These are phyloP conservation scores for Colletotrichum cordylinicola DNA, from an alignment of 2,329 filamentous ascomycete species.

Conservation along the genomic window DNA sequence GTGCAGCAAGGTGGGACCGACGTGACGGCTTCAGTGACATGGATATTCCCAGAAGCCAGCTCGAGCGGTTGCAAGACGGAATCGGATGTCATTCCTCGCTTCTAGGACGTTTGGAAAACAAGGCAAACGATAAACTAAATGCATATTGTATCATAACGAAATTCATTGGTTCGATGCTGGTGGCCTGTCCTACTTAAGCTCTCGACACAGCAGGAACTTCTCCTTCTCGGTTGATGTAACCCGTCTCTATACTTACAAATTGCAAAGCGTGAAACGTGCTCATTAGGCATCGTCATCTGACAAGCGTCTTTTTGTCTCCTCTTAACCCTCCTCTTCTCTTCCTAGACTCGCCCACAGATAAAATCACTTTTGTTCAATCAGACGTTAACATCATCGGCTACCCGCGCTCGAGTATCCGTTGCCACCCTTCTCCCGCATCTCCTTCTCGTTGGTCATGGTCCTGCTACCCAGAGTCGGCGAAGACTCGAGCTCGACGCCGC, in stretches of 20 bases:
- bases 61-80: not conserved
- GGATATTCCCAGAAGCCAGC: not conserved
- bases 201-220: not conserved
- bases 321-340: not conserved
- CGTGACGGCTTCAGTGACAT: not conserved
- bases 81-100: not conserved
- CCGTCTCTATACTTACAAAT: not conserved
- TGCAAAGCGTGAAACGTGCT: not conserved
- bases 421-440: slow-evolving; percentile 19
- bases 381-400: not conserved
- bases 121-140: not conserved
- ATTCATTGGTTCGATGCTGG: not conserved
- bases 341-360: not conserved
- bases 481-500: slow-evolving; percentile 20
- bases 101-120: not conserved
- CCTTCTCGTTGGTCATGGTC: slow-evolving; percentile 22
- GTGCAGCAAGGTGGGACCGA: not conserved
- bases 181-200: not conserved
- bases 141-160: not conserved
- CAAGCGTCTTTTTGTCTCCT: not conserved
- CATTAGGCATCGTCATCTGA: not conserved
- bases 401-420: slow-evolving; percentile 12
- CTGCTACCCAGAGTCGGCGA: slow-evolving; percentile 19
- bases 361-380: not conserved
- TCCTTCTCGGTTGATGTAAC: slow-evolving; percentile 1